Evolutionary conservation across 257 asterid species (phyloP), one percentile per base, ranked within the genome.

Genomic region (Przewalskia tangutica): DNA sequence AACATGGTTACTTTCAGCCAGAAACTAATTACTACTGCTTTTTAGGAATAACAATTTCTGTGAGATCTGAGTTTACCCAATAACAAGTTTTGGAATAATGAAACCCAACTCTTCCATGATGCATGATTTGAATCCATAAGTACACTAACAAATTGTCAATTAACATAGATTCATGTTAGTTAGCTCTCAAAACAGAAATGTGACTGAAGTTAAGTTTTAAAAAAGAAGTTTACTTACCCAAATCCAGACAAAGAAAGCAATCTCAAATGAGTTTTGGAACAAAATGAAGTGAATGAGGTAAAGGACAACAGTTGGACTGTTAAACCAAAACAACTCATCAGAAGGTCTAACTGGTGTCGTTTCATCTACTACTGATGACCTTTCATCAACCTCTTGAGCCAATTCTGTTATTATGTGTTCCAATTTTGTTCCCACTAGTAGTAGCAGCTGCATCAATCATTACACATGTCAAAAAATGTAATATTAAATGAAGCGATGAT

Each of bases 221-320:
- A 14, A 44, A 20, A 6, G 11, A 48, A 20, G 58, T 73, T 11
- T 11, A 50, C 90, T 89, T 83, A 94, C 98, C 98, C 90, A 88
- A 44, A 94, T 84, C 99, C 99, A 96, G 51, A 92, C 86, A 85
- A 96, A 90, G 91, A 96, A 96, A 14, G 97, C 98, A 10, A 94
- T 83, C 88, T 91, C 99, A 55, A 96, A 96, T 0, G 98, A 89
- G 86, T 94, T 96, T 67, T 94, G 97, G 85, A 96, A 96, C 85
- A 94, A 82, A 67, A 96, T 96, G 97, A 96, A 96, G 91, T 94
- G 98, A 84, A 96, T 90, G 87, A 96, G 68, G 89, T 91, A 91
- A 55, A 96, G 95, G 70, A 96, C 89, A 6, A 94, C 84, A 16
- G 79, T 11, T 8, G 98, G 97, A 42, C 85, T 84, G 40, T 81